phyloP scores from a whole-genome alignment of 495 filamentous ascomycete species.

The Amphirosellinia nigrospora region DNA sequence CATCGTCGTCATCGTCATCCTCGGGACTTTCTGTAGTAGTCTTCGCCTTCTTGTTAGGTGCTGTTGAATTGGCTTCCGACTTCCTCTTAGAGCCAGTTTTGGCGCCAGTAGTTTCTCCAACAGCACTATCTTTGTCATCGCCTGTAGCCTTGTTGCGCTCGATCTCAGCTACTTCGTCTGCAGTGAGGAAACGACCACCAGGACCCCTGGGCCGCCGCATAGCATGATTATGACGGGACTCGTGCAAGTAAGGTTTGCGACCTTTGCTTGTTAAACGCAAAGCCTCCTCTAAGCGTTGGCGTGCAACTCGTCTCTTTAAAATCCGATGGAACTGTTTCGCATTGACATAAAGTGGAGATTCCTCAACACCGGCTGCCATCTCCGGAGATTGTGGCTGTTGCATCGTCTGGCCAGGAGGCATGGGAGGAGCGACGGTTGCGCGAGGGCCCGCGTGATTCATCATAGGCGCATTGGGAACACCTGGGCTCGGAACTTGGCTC shows the following conservation, averaged over 20 bases:
- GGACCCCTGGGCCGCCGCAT: slow-evolving; percentile 96
- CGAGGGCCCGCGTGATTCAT: slow-evolving; percentile 58
- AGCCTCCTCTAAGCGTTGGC: slow-evolving; percentile 91
- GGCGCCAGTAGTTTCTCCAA: slow-evolving; percentile 43
- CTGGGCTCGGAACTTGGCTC: slow-evolving; percentile 70
- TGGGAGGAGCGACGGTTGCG: slow-evolving; percentile 52
- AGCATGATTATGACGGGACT: slow-evolving; percentile 98
- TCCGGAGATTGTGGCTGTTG: slow-evolving; percentile 82
- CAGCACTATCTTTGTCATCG: slow-evolving; percentile 44
- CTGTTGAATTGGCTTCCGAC: slow-evolving; percentile 49
- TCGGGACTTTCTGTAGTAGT: slow-evolving; percentile 49
- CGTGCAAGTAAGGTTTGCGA: slow-evolving; percentile 95
- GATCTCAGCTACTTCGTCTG: slow-evolving; percentile 95
- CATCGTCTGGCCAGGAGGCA: slow-evolving; percentile 53
- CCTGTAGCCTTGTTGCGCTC: slow-evolving; percentile 63
- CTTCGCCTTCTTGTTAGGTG: slow-evolving; percentile 63
- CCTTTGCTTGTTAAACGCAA: slow-evolving; percentile 92
- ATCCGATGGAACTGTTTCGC: slow-evolving; percentile 99
- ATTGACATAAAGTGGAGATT: slow-evolving; percentile 96
- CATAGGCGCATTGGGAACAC: slow-evolving; percentile 62
- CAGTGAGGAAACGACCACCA: slow-evolving; percentile 95
- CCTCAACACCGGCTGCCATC: slow-evolving; percentile 80
- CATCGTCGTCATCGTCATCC: slow-evolving; percentile 61
- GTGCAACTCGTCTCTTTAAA: slow-evolving; percentile 87
- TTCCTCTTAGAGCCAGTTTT: slow-evolving; percentile 52